These are phyloP conservation scores for Phytopythium ostracodes DNA, from an alignment of 352 stramenopile genomes.

Conservation along the genomic window DNA sequence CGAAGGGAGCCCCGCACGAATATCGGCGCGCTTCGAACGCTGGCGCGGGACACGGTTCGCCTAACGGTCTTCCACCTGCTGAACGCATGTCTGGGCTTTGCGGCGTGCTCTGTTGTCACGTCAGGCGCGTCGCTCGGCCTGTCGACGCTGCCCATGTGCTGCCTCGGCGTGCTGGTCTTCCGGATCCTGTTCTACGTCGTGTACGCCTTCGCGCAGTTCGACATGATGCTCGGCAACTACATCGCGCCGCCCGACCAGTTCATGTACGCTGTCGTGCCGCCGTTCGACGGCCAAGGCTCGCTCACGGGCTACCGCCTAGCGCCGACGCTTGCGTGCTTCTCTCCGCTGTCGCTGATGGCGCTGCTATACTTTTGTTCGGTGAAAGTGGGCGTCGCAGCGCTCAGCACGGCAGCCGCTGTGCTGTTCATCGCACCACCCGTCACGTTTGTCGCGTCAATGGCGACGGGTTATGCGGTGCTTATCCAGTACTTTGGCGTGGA, in stretches of 20 bases:
- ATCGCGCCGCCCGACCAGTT: conserved; percentile 26
- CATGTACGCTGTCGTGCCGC: conserved; percentile 30
- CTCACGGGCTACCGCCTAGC: conserved; percentile 36
- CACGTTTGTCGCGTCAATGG: conserved; percentile 24
- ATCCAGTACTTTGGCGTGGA: conserved; percentile 23
- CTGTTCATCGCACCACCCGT: conserved; percentile 26
- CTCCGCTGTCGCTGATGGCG: conserved; percentile 56
- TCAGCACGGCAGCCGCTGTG: conserved; percentile 29
- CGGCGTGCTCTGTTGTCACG: conserved; percentile 39
- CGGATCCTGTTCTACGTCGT: conserved; percentile 52
- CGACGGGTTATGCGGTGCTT: conserved; percentile 6
- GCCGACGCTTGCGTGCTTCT: conserved; percentile 46
- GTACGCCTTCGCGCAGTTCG: conserved; percentile 46
- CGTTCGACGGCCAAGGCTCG: conserved; percentile 11
- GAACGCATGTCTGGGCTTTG: conserved; percentile 53
- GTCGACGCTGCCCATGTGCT: conserved; percentile 57
- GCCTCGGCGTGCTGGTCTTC: conserved; percentile 61
- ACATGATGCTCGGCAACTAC: conserved; percentile 47
- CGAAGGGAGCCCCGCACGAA: neutral
- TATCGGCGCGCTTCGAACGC: neutral
- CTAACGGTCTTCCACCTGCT: conserved; percentile 54
- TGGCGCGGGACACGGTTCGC: conserved; percentile 19
- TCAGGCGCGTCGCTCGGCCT: conserved; percentile 32
- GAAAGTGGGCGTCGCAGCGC: conserved; percentile 43
- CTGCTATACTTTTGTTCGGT: conserved; percentile 63